These are phyloP conservation scores for Populus hybrid DNA, from an alignment of 441 rosid species.

Conservation along the genomic window DNA sequence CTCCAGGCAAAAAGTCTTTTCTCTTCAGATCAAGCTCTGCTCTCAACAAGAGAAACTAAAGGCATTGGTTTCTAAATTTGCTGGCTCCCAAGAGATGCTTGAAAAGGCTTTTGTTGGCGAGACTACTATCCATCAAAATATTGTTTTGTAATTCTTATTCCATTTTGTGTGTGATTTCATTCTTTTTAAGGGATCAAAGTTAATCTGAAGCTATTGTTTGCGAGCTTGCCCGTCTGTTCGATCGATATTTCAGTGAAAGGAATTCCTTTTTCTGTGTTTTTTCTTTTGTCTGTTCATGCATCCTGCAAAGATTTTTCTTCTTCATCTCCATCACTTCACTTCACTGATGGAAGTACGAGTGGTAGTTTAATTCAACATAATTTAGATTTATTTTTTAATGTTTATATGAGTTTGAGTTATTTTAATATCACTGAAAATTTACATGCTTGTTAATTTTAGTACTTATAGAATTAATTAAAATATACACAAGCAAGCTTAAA, in stretches of 20 bases:
- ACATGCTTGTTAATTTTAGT: too few relatives aligned
- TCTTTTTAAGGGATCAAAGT: not conserved
- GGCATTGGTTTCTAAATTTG: slow-evolving; percentile 37
- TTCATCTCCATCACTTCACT: not conserved
- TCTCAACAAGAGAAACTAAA: slow-evolving; percentile 32
- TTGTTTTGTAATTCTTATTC: not conserved
- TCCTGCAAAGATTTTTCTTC: not conserved
- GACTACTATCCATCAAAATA: not conserved
- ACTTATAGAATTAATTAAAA: too few relatives aligned
- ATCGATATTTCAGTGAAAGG: not conserved
- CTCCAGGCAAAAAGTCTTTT: slow-evolving; percentile 44
- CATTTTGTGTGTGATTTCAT: not conserved
- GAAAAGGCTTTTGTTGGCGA: slow-evolving; percentile 29
- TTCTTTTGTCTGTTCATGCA: not conserved
- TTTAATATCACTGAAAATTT: too few relatives aligned
- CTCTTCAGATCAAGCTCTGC: slow-evolving; percentile 55
- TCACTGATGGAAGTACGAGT: too few relatives aligned
- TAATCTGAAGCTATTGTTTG: not conserved
- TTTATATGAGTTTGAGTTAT: too few relatives aligned
- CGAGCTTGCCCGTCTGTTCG: not conserved
- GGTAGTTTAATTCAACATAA: too few relatives aligned
- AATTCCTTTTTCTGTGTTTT: not conserved
- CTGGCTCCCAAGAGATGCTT: slow-evolving; percentile 31
- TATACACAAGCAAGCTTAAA: accelerated
- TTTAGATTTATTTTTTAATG: too few relatives aligned